Conservation (phyloP, 2,329 filamentous ascomycete genomes). For the Exophiala alcalophila region DNA sequence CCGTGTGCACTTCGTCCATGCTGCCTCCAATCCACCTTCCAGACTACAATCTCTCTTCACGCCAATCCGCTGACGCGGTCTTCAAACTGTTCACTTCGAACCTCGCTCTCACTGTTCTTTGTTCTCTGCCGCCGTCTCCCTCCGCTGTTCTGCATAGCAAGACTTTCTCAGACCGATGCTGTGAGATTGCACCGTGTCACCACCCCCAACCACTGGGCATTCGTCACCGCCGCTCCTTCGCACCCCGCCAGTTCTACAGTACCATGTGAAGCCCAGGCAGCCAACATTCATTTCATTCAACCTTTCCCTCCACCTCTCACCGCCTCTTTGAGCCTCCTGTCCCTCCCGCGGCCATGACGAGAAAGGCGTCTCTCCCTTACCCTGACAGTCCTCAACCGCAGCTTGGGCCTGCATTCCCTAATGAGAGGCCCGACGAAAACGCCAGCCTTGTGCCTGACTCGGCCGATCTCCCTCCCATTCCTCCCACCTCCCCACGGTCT, state of each 20-base stretch:
- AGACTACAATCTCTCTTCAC: too few relatives aligned
- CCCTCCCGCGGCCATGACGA: constrained; percentile 18
- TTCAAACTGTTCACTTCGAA: too few relatives aligned
- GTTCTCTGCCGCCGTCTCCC: too few relatives aligned
- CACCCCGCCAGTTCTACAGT: not conserved
- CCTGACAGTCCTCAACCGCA: constrained; percentile 20
- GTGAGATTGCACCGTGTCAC: too few relatives aligned
- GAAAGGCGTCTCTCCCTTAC: constrained; percentile 27
- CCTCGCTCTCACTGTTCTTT: too few relatives aligned
- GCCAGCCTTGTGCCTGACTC: constrained; percentile 21
- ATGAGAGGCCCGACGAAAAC: constrained; percentile 3
- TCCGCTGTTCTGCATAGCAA: too few relatives aligned
- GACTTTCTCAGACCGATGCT: too few relatives aligned
- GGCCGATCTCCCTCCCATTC: constrained; percentile 24
- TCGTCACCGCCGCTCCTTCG: too few relatives aligned
- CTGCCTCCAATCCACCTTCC: too few relatives aligned
- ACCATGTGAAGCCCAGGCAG: constrained; percentile 17
- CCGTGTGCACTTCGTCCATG: too few relatives aligned
- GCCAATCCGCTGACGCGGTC: too few relatives aligned
- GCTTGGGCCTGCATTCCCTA: constrained; percentile 15
- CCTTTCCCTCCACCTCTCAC: not conserved
- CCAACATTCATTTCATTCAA: not conserved
- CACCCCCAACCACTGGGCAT: too few relatives aligned
- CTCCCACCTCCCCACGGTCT: constrained; percentile 7
- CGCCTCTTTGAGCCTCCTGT: not conserved